Conservation (phyloP, 2,329 filamentous ascomycete species). For the Xylogone sp. region DNA sequence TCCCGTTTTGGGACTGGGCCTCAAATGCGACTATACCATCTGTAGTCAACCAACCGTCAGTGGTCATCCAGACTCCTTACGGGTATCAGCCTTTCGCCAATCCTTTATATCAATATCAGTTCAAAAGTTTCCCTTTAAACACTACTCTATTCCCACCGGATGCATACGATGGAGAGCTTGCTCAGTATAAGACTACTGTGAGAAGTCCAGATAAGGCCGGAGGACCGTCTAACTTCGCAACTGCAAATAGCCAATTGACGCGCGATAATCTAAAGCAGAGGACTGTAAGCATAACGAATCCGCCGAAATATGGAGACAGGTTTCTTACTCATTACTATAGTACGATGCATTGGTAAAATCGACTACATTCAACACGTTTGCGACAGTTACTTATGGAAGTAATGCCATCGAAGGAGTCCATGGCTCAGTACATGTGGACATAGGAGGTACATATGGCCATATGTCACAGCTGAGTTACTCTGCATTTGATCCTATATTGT, state of each 20-base stretch:
- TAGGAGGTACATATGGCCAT: conserved; percentile 33
- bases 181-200: conserved; percentile 30
- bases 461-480: conserved; percentile 39
- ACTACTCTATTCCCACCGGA: conserved; percentile 29
- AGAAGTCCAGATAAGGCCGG: conserved; percentile 12
- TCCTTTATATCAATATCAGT: conserved; percentile 49
- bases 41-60: conserved; percentile 24
- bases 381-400: conserved; percentile 32
- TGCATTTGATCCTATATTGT: conserved; percentile 46
- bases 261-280: conserved; percentile 19
- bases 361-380: conserved; percentile 35
- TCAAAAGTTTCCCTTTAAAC: conserved; percentile 33
- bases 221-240: conserved; percentile 11
- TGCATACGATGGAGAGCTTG: conserved; percentile 26
- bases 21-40: conserved; percentile 39
- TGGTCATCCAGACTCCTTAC: conserved; percentile 25
- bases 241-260: conserved; percentile 14
- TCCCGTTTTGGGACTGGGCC: conserved; percentile 48
- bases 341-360: conserved; percentile 39
- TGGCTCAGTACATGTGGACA: conserved; percentile 36
- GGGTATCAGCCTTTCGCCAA: conserved; percentile 36
- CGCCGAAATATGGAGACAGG: conserved; percentile 3
- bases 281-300: conserved; percentile 22
- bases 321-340: conserved; percentile 19
- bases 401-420: conserved; percentile 42